A percentile compares a stretch with the other conserved stretches of the same genome.
Evolutionary conservation across 2,329 filamentous ascomycete species (phyloP).

Genomic region (Phyllosticta paracitricarpa): DNA sequence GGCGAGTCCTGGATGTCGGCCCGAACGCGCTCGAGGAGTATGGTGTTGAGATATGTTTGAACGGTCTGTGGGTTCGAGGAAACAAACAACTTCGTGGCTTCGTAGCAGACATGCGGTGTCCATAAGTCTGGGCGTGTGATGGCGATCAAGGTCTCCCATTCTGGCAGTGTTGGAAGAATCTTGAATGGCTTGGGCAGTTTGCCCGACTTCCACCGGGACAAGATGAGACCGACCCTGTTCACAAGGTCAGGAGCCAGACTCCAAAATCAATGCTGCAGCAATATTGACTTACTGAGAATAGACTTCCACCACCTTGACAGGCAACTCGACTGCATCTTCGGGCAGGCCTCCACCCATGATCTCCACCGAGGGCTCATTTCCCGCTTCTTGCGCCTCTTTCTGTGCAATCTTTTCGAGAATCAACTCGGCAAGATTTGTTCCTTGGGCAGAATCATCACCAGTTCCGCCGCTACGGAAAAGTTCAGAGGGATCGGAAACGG

Average conservation of each 20-base stretch:
- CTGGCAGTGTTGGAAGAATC: slow-evolving; percentile 80
- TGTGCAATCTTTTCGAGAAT: slow-evolving; percentile 92
- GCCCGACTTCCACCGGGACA: slow-evolving; percentile 91
- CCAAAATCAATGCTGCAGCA: not conserved
- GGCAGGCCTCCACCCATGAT: slow-evolving; percentile 47
- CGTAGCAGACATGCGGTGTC: slow-evolving; percentile 75
- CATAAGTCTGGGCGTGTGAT: slow-evolving; percentile 72
- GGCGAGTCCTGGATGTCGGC: slow-evolving; percentile 80
- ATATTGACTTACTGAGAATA: slow-evolving; percentile 64
- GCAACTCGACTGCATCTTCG: slow-evolving; percentile 77
- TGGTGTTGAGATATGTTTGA: slow-evolving; percentile 75
- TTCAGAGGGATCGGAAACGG: slow-evolving; percentile 59
- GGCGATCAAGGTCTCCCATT: slow-evolving; percentile 81
- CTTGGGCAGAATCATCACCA: slow-evolving; percentile 25
- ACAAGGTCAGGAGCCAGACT: slow-evolving; percentile 2
- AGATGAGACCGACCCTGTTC: slow-evolving; percentile 66
- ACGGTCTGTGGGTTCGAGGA: slow-evolving; percentile 70
- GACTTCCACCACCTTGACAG: slow-evolving; percentile 85
- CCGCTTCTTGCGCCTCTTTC: slow-evolving; percentile 55
- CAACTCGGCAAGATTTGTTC: slow-evolving; percentile 78
- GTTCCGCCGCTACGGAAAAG: slow-evolving; percentile 43
- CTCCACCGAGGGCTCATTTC: slow-evolving; percentile 15
- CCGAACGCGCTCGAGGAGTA: slow-evolving; percentile 82
- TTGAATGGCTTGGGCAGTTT: slow-evolving; percentile 97
- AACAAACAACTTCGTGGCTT: slow-evolving; percentile 86